These are phyloP conservation scores for Kwoniella shandongensis DNA, from an alignment of 768 basidiomycete genomes.

Conservation along the genomic window DNA sequence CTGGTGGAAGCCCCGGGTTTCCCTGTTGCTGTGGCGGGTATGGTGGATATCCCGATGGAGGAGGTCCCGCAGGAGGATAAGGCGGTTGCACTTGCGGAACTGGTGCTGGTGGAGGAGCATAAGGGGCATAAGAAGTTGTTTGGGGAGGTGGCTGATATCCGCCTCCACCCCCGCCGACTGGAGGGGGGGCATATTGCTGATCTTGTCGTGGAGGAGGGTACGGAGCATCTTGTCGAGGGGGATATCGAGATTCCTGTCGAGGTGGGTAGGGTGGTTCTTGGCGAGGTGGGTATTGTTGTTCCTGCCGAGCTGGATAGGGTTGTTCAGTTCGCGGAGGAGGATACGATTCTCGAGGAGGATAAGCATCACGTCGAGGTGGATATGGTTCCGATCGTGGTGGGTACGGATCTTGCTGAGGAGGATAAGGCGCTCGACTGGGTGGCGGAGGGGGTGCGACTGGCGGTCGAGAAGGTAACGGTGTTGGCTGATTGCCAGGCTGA, in stretches of 20 bases:
- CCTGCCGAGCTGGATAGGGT: neutral
- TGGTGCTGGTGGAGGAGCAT: conserved; percentile 4
- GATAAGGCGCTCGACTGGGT: conserved; percentile 1
- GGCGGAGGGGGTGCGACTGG: conserved; percentile 10
- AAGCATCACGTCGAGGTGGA: neutral
- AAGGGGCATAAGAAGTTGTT: neutral
- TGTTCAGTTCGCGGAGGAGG: neutral
- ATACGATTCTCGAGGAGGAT: neutral
- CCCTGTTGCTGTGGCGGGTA: conserved; percentile 1
- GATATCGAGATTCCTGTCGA: neutral
- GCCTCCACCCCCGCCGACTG: neutral
- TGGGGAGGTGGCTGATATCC: neutral
- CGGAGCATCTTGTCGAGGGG: neutral
- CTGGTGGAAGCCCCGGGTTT: neutral
- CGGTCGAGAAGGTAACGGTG: neutral
- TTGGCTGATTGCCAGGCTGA: neutral
- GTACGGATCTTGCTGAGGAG: neutral
- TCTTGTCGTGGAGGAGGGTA: neutral
- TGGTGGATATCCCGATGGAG: conserved; percentile 2
- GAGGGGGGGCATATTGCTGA: neutral
- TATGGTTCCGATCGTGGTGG: neutral
- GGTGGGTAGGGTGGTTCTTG: neutral
- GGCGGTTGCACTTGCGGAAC: neutral
- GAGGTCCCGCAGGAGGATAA: neutral
- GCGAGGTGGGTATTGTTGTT: neutral